Evolutionary conservation across 2,329 filamentous ascomycete genomes (phyloP).

Genomic region (Neoascochyta sp.): DNA sequence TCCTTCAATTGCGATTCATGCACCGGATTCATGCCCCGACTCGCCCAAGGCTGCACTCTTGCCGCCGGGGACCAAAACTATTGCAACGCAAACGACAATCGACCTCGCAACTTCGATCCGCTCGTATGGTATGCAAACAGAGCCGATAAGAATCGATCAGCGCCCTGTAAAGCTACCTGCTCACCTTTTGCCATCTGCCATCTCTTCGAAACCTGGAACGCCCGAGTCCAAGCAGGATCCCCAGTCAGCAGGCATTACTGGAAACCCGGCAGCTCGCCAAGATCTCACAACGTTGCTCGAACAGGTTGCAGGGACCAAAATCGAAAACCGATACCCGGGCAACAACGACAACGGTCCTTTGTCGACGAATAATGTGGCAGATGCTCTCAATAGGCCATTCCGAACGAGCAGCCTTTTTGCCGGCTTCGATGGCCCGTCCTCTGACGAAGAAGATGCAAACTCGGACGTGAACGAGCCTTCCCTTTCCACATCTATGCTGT

Average conservation of each 20-base stretch:
- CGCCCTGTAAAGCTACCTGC: slow-evolving; percentile 70
- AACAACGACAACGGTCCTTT: slow-evolving; percentile 79
- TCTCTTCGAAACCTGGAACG: slow-evolving; percentile 53
- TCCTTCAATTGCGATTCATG: slow-evolving; percentile 87
- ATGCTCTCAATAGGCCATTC: slow-evolving; percentile 62
- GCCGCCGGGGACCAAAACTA: slow-evolving; percentile 75
- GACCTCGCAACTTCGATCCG: slow-evolving; percentile 46
- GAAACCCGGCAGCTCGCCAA: slow-evolving; percentile 22
- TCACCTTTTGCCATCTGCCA: slow-evolving; percentile 74
- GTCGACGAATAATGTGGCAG: slow-evolving; percentile 54
- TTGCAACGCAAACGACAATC: slow-evolving; percentile 72
- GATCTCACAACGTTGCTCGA: slow-evolving; percentile 30
- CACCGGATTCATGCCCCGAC: slow-evolving; percentile 76
- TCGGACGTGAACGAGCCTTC: slow-evolving; percentile 56
- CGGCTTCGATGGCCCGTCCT: slow-evolving; percentile 69
- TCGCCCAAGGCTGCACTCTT: slow-evolving; percentile 72
- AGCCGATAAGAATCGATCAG: slow-evolving; percentile 81
- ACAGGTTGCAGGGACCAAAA: slow-evolving; percentile 30
- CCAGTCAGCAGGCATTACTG: slow-evolving; percentile 3
- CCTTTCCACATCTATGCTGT: slow-evolving; percentile 45
- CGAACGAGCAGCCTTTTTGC: slow-evolving; percentile 83
- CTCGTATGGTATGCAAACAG: slow-evolving; percentile 73
- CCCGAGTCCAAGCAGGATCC: slow-evolving; percentile 25
- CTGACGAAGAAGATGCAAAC: slow-evolving; percentile 50
- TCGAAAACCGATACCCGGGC: slow-evolving; percentile 66